Evolutionary conservation across 2,329 filamentous ascomycete species (phyloP).

Genomic region (Cucurbitaria berberidis): DNA sequence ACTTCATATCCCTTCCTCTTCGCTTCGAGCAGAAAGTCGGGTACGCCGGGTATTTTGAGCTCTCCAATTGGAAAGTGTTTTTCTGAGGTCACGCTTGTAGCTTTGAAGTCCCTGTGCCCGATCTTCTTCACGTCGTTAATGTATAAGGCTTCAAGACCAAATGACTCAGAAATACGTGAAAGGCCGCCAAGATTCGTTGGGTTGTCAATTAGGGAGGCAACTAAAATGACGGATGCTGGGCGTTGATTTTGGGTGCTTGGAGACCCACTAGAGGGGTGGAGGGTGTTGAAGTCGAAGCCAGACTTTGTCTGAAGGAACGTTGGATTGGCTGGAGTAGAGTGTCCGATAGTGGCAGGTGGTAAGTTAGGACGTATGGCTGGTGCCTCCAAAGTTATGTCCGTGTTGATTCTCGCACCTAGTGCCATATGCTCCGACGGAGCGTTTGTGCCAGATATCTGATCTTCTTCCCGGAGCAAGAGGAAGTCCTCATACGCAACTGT

Average conservation of each 20-base stretch:
- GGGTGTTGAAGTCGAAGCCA: slow-evolving; percentile 50
- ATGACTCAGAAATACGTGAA: slow-evolving; percentile 59
- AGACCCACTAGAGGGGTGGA: slow-evolving; percentile 24
- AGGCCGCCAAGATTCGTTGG: slow-evolving; percentile 59
- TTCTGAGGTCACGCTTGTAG: slow-evolving; percentile 57
- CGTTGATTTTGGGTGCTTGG: slow-evolving; percentile 27
- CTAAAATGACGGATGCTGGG: slow-evolving; percentile 51
- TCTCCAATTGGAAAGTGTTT: slow-evolving; percentile 56
- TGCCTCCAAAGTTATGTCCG: neutral
- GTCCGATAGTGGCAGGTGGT: neutral
- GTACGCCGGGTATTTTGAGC: slow-evolving; percentile 37
- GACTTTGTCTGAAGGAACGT: slow-evolving; percentile 60
- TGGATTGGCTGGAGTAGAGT: slow-evolving; percentile 7
- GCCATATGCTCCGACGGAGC: slow-evolving; percentile 38
- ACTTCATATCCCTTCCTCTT: slow-evolving; percentile 57
- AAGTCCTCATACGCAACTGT: slow-evolving; percentile 51
- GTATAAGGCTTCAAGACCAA: slow-evolving; percentile 55
- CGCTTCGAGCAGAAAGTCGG: slow-evolving; percentile 49
- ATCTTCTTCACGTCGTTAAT: slow-evolving; percentile 51
- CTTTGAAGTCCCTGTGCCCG: slow-evolving; percentile 56
- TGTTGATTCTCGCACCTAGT: slow-evolving; percentile 31
- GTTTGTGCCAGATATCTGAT: slow-evolving; percentile 9
- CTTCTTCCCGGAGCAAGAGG: slow-evolving; percentile 39
- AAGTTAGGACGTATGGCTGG: neutral
- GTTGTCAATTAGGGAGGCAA: slow-evolving; percentile 59